A percentile compares a stretch with the other conserved stretches of the same genome.
These are phyloP conservation scores for Cyphellophora europaea DNA, from an alignment of 2,329 filamentous ascomycete genomes.

Conservation along the genomic window DNA sequence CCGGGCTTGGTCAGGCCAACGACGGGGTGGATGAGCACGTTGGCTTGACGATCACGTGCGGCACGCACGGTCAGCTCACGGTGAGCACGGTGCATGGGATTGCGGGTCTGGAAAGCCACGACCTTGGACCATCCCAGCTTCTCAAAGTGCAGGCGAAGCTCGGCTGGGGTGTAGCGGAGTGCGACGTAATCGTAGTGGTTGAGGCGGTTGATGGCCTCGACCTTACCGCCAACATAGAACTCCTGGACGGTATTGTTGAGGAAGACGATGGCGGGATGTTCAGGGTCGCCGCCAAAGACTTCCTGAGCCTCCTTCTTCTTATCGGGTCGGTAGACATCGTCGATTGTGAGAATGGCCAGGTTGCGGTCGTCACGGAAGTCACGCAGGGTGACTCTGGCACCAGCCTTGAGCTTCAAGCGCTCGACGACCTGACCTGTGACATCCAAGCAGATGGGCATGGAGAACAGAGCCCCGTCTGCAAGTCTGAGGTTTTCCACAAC, in stretches of 20 bases:
- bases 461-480: slow-evolving; percentile 80
- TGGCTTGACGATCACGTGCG: slow-evolving; percentile 89
- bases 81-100: slow-evolving; percentile 98
- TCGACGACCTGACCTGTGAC: slow-evolving; percentile 67
- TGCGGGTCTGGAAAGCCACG: slow-evolving; percentile 97
- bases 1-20: slow-evolving; percentile 98
- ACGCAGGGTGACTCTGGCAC: slow-evolving; percentile 75
- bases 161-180: slow-evolving; percentile 88
- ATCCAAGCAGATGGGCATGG: slow-evolving; percentile 94
- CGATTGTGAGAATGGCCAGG: slow-evolving; percentile 87
- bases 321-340: slow-evolving; percentile 91
- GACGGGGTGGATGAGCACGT: slow-evolving; percentile 97
- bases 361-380: slow-evolving; percentile 96
- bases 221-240: slow-evolving; percentile 90
- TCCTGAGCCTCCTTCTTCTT: slow-evolving; percentile 88
- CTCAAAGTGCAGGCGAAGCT: slow-evolving; percentile 94
- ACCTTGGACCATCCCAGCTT: slow-evolving; percentile 98
- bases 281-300: slow-evolving; percentile 87
- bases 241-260: slow-evolving; percentile 72
- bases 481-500: slow-evolving; percentile 86
- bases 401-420: slow-evolving; percentile 64
- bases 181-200: slow-evolving; percentile 99
- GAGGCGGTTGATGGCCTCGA: slow-evolving; percentile 88
- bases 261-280: slow-evolving; percentile 88
- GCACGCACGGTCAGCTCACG: slow-evolving; percentile 95